Percentiles rank a stretch among this genome's conserved stretches.
Evolutionary conservation across 78 protist genomes (phyloP).

Genomic region (Dictyostelium capitatum): DNA sequence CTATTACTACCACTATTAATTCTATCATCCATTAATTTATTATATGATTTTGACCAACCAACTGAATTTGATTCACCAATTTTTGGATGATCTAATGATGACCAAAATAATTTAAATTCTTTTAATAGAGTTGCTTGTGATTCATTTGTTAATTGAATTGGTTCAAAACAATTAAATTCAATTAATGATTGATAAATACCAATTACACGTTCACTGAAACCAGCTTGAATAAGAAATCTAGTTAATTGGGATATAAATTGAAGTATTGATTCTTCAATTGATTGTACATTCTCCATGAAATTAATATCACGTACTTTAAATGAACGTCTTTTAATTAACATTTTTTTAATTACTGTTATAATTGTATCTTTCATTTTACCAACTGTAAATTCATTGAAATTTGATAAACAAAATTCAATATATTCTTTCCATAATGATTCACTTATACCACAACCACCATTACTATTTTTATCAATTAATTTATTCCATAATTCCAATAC

Average conservation of each 20-base stretch:
- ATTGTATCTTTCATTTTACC: background rate
- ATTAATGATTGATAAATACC: constrained; percentile 71
- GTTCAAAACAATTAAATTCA: constrained; percentile 57
- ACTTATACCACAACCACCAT: background rate
- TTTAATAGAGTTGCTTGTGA: background rate
- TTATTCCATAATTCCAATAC: constrained; percentile 37
- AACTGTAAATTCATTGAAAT: constrained; percentile 36
- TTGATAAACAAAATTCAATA: constrained; percentile 21
- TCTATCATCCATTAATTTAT: background rate
- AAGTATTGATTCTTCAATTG: constrained; percentile 22
- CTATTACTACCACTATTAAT: background rate
- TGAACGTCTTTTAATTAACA: constrained; percentile 27
- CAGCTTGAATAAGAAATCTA: constrained; percentile 38
- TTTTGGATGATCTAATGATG: constrained; percentile 17
- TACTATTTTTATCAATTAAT: background rate
- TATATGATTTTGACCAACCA: constrained; percentile 52
- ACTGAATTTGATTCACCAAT: constrained; percentile 39
- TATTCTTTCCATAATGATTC: constrained; percentile 55
- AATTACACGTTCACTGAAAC: constrained; percentile 45
- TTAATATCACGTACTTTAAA: background rate
- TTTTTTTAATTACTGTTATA: background rate
- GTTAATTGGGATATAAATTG: constrained; percentile 37
- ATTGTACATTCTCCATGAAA: constrained; percentile 20
- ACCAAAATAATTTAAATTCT: constrained; percentile 46
- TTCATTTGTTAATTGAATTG: background rate